Percentiles rank a stretch among this genome's conserved stretches.
phyloP scores from a whole-genome alignment of 495 filamentous ascomycete species.

The Penicillium soppii region DNA sequence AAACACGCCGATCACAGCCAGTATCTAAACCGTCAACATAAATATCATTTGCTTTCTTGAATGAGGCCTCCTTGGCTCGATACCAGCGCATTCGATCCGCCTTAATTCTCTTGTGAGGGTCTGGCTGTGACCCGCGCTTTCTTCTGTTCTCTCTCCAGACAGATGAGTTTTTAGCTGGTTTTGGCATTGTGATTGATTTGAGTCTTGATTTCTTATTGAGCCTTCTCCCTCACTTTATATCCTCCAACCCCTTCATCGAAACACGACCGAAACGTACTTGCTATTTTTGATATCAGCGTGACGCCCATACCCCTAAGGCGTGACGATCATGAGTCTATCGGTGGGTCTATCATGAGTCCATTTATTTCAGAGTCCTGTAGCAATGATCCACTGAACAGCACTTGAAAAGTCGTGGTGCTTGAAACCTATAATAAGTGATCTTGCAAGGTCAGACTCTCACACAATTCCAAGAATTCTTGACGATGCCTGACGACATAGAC shows the following conservation, averaged over 20 bases:
- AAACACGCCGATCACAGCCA: background rate
- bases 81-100: background rate
- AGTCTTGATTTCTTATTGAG: background rate
- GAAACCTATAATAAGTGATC: background rate
- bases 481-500: background rate
- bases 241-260: no score
- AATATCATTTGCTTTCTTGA: background rate
- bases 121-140: background rate
- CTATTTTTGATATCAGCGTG: background rate
- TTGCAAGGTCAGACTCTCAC: background rate
- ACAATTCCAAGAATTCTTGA: background rate
- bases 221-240: no score
- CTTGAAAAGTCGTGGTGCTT: background rate
- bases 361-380: background rate
- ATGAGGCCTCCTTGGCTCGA: background rate
- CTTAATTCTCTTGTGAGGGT: background rate
- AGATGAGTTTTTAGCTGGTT: background rate
- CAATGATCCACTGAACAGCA: background rate
- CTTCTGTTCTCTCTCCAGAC: background rate
- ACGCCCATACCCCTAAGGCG: background rate
- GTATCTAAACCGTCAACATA: background rate
- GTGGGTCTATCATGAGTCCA: background rate
- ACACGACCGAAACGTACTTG: no score
- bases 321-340: background rate
- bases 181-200: background rate